These are phyloP conservation scores for Falciphora oryzae DNA, from an alignment of 2,329 filamentous ascomycete species.

Conservation along the genomic window DNA sequence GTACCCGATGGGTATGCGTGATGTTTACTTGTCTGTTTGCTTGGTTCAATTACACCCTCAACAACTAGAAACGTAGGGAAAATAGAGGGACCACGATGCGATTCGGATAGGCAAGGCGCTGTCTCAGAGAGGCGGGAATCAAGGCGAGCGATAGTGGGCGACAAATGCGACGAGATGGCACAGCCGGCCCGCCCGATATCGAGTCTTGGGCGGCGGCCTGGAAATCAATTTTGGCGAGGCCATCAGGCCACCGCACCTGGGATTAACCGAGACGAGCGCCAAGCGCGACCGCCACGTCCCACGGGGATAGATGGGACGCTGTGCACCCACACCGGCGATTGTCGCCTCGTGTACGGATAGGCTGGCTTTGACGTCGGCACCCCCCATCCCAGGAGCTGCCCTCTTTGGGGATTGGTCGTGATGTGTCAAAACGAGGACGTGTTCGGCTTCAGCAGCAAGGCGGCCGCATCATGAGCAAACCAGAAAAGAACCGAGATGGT, in stretches of 20 bases:
- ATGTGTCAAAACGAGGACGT: neutral
- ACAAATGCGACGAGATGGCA: too few species aligned
- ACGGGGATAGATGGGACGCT: neutral
- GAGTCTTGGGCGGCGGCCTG: neutral
- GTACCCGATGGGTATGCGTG: too few species aligned
- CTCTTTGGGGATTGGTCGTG: neutral
- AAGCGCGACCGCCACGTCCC: neutral
- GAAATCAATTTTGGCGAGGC: neutral
- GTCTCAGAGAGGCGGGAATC: too few species aligned
- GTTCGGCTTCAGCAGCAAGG: neutral
- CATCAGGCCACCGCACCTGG: too few species aligned
- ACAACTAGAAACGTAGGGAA: too few species aligned
- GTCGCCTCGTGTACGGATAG: neutral
- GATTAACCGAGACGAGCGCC: neutral
- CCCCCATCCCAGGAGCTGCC: too few species aligned
- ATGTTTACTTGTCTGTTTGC: too few species aligned
- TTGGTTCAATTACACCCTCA: too few species aligned
- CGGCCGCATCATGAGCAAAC: neutral
- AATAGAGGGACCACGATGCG: too few species aligned
- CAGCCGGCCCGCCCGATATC: neutral
- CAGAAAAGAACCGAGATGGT: neutral
- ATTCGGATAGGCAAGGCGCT: too few species aligned
- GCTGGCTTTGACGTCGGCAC: too few species aligned
- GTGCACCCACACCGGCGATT: neutral
- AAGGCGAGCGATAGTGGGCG: too few species aligned